Percentiles rank a stretch among this genome's conserved stretches.
Conservation (phyloP, 768 basidiomycete species). For the Mycena capillaripes region DNA sequence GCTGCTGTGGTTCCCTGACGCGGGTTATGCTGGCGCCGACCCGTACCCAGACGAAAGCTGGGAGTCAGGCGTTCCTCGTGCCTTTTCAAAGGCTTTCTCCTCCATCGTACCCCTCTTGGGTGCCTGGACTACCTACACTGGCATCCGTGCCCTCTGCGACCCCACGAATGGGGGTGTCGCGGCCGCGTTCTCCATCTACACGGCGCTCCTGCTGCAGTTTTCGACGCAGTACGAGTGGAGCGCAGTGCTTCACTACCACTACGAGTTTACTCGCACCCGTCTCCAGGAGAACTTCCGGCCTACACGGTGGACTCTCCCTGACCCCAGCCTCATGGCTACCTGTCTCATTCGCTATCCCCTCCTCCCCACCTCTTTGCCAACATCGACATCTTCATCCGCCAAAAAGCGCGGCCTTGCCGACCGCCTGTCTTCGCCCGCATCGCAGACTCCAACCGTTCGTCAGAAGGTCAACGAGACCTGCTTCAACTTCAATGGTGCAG, state of each 20-base stretch:
- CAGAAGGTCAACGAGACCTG: not conserved
- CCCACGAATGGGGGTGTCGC: conserved; percentile 8
- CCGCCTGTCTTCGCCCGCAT: not conserved
- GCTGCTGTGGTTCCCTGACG: not conserved
- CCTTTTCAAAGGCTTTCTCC: not conserved
- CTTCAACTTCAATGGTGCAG: not conserved
- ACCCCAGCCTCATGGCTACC: conserved; percentile 4
- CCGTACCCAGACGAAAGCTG: not conserved
- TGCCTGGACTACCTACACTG: conserved; percentile 10
- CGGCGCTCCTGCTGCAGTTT: conserved; percentile 1
- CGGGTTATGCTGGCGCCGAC: not conserved
- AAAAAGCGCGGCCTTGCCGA: not conserved
- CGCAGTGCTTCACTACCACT: conserved; percentile 15
- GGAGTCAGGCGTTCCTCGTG: not conserved
- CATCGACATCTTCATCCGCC: too few relatives aligned
- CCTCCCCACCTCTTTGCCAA: not conserved
- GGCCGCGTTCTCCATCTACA: not conserved
- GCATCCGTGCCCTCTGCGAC: conserved; percentile 15
- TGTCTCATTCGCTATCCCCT: conserved; percentile 7
- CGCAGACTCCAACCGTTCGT: not conserved
- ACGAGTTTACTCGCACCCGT: conserved; percentile 16
- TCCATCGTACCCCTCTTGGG: conserved; percentile 5
- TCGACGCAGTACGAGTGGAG: conserved; percentile 24
- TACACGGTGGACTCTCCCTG: conserved; percentile 9
- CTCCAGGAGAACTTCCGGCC: conserved; percentile 16